Percentiles rank a stretch among this genome's conserved stretches.
These are phyloP conservation scores for Ophiostoma montium DNA, from an alignment of 2,329 filamentous ascomycete genomes.

Conservation along the genomic window DNA sequence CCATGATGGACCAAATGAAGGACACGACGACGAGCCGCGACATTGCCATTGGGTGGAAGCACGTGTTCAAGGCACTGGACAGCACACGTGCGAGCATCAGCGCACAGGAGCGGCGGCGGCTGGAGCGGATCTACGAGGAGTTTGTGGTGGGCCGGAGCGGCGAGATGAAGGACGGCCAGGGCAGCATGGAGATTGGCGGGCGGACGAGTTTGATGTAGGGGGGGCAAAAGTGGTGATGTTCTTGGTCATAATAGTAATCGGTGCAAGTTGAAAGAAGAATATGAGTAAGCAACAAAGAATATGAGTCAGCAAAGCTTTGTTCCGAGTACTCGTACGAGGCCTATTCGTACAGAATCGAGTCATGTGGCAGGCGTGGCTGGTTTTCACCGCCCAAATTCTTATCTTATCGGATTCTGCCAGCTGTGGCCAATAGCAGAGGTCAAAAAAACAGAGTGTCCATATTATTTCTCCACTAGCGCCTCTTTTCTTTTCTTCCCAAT, in stretches of 20 bases:
- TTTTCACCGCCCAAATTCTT: not conserved
- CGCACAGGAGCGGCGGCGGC: conserved; percentile 55
- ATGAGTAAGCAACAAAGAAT: too few species aligned
- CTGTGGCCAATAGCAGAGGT: not conserved
- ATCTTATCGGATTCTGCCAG: not conserved
- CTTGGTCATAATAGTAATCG: too few species aligned
- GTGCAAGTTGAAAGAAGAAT: too few species aligned
- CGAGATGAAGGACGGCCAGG: conserved; percentile 89
- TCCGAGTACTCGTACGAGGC: too few species aligned
- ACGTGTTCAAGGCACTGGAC: conserved; percentile 63
- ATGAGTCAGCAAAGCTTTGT: too few species aligned
- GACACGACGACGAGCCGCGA: conserved; percentile 28
- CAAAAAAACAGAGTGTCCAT: not conserved
- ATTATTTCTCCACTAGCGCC: conserved; percentile 9
- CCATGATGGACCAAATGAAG: not conserved
- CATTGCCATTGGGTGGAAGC: conserved; percentile 71
- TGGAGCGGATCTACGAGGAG: conserved; percentile 76
- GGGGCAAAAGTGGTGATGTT: too few species aligned
- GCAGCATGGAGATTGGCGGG: conserved; percentile 81
- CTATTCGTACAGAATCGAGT: too few species aligned
- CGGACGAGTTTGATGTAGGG: conserved; percentile 78
- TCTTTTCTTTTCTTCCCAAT: conserved; percentile 8
- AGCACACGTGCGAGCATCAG: conserved; percentile 75
- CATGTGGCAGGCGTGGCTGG: not conserved
- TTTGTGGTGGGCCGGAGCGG: conserved; percentile 88